A percentile compares a stretch with the other conserved stretches of the same genome.
phyloP scores from a whole-genome alignment of 1,139 yeast species.

The Yamadazyma conglobata region DNA sequence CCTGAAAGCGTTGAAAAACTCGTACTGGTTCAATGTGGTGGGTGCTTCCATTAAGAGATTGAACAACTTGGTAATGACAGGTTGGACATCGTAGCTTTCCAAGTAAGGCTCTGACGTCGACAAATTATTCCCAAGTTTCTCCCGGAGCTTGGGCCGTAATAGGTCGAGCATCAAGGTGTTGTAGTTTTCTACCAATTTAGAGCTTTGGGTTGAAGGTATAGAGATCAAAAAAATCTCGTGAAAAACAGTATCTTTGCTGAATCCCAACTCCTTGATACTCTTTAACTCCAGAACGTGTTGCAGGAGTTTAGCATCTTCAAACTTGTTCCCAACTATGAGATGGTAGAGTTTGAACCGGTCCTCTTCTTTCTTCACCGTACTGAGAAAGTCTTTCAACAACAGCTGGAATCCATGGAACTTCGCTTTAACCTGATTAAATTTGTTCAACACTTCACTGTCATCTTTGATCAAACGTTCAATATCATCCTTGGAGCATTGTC shows the following conservation, averaged over 20 bases:
- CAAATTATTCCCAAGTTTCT: constrained; percentile 29
- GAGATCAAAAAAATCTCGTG: constrained; percentile 37
- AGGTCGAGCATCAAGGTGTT: constrained; percentile 38
- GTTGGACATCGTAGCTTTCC: constrained; percentile 35
- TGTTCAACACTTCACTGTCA: constrained; percentile 5
- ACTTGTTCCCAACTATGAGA: constrained; percentile 4
- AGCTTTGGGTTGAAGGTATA: constrained; percentile 26
- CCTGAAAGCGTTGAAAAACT: constrained; percentile 70
- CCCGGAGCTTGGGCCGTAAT: constrained; percentile 37
- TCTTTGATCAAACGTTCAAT: constrained; percentile 16
- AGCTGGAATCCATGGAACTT: constrained; percentile 1
- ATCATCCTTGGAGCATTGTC: constrained; percentile 9
- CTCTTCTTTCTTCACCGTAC: not conserved
- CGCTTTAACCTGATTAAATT: constrained; percentile 2
- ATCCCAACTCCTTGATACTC: constrained; percentile 12
- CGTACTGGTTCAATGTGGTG: constrained; percentile 67
- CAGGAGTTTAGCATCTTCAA: constrained; percentile 1
- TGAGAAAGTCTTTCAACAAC: constrained; percentile 1
- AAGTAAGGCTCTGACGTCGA: constrained; percentile 30
- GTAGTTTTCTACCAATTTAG: constrained; percentile 33
- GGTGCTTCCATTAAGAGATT: constrained; percentile 80
- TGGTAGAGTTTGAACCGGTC: constrained; percentile 3
- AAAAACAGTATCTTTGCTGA: constrained; percentile 25
- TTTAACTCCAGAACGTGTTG: not conserved
- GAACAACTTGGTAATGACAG: constrained; percentile 56